Conservation (phyloP, 306 rosid species). For the Acacia acuminata region DNA sequence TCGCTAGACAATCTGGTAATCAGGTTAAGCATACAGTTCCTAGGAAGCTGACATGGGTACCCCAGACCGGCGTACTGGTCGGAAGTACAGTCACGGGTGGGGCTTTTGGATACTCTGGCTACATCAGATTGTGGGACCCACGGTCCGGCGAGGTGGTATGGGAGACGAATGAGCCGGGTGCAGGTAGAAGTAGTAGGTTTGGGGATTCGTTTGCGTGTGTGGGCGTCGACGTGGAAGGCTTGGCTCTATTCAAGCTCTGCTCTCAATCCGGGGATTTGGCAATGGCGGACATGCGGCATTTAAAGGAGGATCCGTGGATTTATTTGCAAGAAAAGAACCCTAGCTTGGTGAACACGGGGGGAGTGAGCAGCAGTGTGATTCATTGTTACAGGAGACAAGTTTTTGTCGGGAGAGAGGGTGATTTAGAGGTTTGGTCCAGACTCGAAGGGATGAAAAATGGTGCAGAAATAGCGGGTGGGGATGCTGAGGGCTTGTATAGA, state of each 20-base stretch:
- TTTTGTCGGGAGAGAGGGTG: slow-evolving; percentile 76
- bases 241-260: slow-evolving; percentile 67
- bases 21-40: slow-evolving; percentile 68
- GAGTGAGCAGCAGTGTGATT: slow-evolving; percentile 37
- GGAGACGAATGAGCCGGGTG: slow-evolving; percentile 88
- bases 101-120: slow-evolving; percentile 82
- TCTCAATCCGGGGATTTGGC: slow-evolving; percentile 87
- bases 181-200: slow-evolving; percentile 77
- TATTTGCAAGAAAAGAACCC: slow-evolving; percentile 83
- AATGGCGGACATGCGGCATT: slow-evolving; percentile 76
- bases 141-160: slow-evolving; percentile 71
- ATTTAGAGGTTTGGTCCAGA: slow-evolving; percentile 85
- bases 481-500: slow-evolving; percentile 52
- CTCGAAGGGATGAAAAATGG: slow-evolving; percentile 27
- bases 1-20: slow-evolving; percentile 69
- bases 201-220: slow-evolving; percentile 82
- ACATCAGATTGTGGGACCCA: slow-evolving; percentile 76
- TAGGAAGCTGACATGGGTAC: slow-evolving; percentile 66
- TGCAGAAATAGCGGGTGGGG: slow-evolving; percentile 35
- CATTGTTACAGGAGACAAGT: slow-evolving; percentile 72
- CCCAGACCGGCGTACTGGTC: slow-evolving; percentile 52
- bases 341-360: slow-evolving; percentile 44
- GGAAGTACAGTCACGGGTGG: slow-evolving; percentile 62
- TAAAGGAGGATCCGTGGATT: slow-evolving; percentile 84
- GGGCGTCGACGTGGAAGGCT: slow-evolving; percentile 63